Percentiles rank a stretch among this genome's conserved stretches.
phyloP scores from a whole-genome alignment of 1,284 basidiomycete species.

The Mycosarcoma mackinlayi region DNA sequence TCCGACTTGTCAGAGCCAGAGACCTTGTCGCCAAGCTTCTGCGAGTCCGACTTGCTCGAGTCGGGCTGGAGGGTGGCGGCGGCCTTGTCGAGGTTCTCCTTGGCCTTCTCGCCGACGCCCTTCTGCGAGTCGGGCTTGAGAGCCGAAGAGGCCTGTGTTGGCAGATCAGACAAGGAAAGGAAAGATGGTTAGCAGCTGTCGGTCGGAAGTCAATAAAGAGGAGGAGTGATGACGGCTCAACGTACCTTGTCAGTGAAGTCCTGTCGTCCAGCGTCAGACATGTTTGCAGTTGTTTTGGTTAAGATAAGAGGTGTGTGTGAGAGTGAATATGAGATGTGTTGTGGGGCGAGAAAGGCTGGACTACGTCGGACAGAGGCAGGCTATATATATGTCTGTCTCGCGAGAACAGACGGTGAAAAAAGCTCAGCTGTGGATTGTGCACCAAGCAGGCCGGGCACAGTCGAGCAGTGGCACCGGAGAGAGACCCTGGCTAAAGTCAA shows the following conservation, averaged over 20 bases:
- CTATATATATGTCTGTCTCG: constrained; percentile 26
- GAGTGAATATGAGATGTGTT: neutral
- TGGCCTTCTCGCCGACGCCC: constrained; percentile 45
- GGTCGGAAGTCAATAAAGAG: no score
- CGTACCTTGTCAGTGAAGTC: constrained; percentile 53
- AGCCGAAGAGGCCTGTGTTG: constrained; percentile 38
- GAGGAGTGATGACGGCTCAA: no score
- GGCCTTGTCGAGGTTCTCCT: constrained; percentile 58
- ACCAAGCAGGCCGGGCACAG: no score
- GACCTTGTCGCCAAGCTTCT: constrained; percentile 72
- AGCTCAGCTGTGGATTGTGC: no score
- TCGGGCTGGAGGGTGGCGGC: constrained; percentile 69
- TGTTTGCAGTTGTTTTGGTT: constrained; percentile 23
- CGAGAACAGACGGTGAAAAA: neutral
- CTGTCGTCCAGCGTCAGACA: constrained; percentile 57
- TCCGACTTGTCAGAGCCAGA: constrained; percentile 67
- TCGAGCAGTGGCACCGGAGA: no score
- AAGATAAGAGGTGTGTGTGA: constrained; percentile 15
- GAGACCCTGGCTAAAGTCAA: no score
- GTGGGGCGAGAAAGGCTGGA: neutral
- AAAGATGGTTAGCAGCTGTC: constrained; percentile 5
- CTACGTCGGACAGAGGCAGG: neutral
- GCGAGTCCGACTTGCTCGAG: constrained; percentile 64
- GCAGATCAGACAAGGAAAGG: neutral
- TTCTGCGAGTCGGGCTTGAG: constrained; percentile 61